Base-by-base conservation (phyloP, 495 filamentous ascomycete species). In the Penicillium macrosclerotiorum region DNA sequence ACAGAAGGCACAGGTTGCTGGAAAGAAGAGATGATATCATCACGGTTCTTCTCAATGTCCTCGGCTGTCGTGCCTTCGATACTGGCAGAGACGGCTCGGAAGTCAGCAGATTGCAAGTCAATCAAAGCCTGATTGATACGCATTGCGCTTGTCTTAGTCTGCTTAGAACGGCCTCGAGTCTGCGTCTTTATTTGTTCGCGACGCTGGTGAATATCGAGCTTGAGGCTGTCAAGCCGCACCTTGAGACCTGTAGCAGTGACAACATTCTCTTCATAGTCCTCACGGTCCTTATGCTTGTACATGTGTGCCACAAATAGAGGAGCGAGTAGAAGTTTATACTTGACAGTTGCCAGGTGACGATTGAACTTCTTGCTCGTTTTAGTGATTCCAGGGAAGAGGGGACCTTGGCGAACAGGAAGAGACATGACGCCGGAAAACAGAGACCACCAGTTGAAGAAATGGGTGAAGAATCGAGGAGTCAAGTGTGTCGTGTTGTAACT, bases 321-420 rank as follows among this genome's bases (percentile, higher is more conserved):
- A 2, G 94, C 93, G 11, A 98, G 73, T 5, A 96, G 79, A 30
- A 98, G 66, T 52, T 90, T 96, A 67, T 98, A 97, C 70, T 98
- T 97, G 70, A 98, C 89, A 8, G 94, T 97, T 6, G 90, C 92
- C 42, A 98, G 72, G 68, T 98, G 93, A 36, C 94, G 83, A 22
- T 91, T 92, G 65, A 98, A 97, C 63, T 98, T 98, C 72, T 97
- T 98, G 69, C 88, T 95, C 27, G 90, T 91, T 69, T 95, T 97
- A 37, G 95, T 91, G 36, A 86, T 72, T 7, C 89, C 91, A 11
- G 90, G 93, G 81, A 88, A 98, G 9, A 98, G 75, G 23, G 76
- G 77, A 7, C 93, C 93, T 65, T 98, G 93, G 1, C 93, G 86
- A 43, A 98, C 85, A 19, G 93, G 93, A 19, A 98, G 79, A 8